A percentile compares a stretch with the other conserved stretches of the same genome.
These are phyloP conservation scores for Daldinia sp. DNA, from an alignment of 2,329 filamentous ascomycete genomes.

Conservation along the genomic window DNA sequence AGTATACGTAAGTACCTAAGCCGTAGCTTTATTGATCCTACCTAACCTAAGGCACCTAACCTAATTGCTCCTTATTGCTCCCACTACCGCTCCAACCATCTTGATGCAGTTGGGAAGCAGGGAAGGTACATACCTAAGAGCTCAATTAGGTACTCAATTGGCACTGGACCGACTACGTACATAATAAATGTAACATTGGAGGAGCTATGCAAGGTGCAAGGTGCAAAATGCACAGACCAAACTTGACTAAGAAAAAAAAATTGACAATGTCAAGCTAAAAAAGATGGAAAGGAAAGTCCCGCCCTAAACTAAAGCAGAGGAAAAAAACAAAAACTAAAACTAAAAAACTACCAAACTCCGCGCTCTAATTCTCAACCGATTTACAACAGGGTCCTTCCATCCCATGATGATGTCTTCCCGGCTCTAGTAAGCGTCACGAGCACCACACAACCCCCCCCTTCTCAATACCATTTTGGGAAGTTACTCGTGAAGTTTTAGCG, in stretches of 20 bases:
- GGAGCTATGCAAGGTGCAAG: background rate
- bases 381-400: constrained; percentile 31
- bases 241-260: constrained; percentile 6
- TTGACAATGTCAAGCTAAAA: background rate
- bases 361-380: constrained; percentile 22
- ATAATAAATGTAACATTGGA: constrained; percentile 1
- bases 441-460: background rate
- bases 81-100: background rate
- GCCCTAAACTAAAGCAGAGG: background rate
- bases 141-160: background rate
- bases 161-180: background rate
- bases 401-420: constrained; percentile 30
- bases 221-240: constrained; percentile 6
- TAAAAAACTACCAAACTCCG: constrained; percentile 20
- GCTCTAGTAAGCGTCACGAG: constrained; percentile 15
- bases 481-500: background rate
- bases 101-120: background rate
- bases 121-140: constrained; percentile 1
- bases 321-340: background rate
- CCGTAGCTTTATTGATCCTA: constrained; percentile 4
- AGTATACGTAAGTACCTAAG: background rate
- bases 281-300: too few relatives aligned
- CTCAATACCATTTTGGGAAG: constrained; percentile 29
- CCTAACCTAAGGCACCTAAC: background rate
- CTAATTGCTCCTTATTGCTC: background rate